Conservation (phyloP, 2,329 filamentous ascomycete genomes). For the Teratosphaeria destructans region DNA sequence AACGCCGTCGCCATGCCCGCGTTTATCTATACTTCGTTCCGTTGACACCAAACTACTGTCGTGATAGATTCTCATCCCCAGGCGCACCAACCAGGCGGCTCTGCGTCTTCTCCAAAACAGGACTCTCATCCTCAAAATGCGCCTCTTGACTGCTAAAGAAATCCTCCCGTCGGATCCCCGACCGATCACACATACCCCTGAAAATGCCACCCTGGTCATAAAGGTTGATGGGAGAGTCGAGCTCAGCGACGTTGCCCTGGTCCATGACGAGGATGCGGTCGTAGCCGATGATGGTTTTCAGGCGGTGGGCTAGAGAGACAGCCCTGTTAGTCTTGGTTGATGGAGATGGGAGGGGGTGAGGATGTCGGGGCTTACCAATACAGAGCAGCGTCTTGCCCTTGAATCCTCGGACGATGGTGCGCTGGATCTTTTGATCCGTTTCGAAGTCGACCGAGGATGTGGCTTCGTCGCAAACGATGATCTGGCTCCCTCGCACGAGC, state of each 20-base stretch:
- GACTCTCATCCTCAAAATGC: slow-evolving; percentile 16
- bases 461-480: slow-evolving; percentile 95
- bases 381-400: slow-evolving; percentile 78
- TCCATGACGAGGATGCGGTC: slow-evolving; percentile 98
- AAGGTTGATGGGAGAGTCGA: slow-evolving; percentile 64
- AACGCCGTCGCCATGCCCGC: not conserved
- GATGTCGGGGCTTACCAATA: slow-evolving; percentile 63
- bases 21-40: not conserved
- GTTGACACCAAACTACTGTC: not conserved
- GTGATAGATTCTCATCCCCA: not conserved
- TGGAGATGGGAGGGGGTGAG: not conserved
- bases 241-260: slow-evolving; percentile 71
- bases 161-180: slow-evolving; percentile 55
- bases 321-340: not conserved
- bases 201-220: slow-evolving; percentile 66
- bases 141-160: slow-evolving; percentile 28
- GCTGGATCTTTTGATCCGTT: slow-evolving; percentile 90
- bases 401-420: slow-evolving; percentile 77
- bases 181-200: slow-evolving; percentile 77
- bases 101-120: slow-evolving; percentile 19
- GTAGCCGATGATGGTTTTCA: slow-evolving; percentile 87
- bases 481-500: slow-evolving; percentile 74
- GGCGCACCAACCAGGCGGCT: slow-evolving; percentile 2
- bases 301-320: slow-evolving; percentile 10
- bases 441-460: slow-evolving; percentile 91